A percentile compares a stretch with the other conserved stretches of the same genome.
phyloP scores from a whole-genome alignment of 1,139 yeast species.

The Zygoascus meyerae region DNA sequence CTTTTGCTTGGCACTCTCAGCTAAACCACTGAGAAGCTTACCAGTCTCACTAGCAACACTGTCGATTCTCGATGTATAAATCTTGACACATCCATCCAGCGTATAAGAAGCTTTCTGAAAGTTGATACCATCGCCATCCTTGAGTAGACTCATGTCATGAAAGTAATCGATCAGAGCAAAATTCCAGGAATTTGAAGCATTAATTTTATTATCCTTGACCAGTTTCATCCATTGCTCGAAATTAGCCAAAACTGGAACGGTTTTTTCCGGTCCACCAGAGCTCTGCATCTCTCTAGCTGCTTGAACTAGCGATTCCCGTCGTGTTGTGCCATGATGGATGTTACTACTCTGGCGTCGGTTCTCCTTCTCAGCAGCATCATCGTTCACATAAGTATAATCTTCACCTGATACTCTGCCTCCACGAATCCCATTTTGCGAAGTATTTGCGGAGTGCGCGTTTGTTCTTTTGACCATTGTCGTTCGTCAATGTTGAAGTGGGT shows the following conservation, averaged over 20 bases:
- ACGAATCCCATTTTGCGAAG: constrained; percentile 1
- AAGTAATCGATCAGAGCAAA: constrained; percentile 85
- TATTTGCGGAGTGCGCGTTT: constrained; percentile 1
- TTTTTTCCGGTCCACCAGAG: constrained; percentile 5
- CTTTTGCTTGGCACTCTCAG: constrained; percentile 31
- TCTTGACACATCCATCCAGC: constrained; percentile 79
- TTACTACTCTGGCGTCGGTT: constrained; percentile 21
- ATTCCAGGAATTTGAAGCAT: constrained; percentile 62
- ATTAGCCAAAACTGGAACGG: constrained; percentile 43
- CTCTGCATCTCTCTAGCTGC: constrained; percentile 22
- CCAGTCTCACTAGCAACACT: constrained; percentile 92
- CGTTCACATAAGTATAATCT: constrained; percentile 20
- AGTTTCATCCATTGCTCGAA: constrained; percentile 88
- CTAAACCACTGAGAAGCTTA: constrained; percentile 68
- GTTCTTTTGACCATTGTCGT: constrained; percentile 6
- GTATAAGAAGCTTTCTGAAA: constrained; percentile 78
- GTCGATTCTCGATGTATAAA: constrained; percentile 81
- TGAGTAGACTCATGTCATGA: constrained; percentile 57
- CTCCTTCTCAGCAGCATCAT: constrained; percentile 30
- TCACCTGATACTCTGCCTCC: no score
- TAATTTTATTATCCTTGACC: constrained; percentile 70
- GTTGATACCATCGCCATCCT: constrained; percentile 58
- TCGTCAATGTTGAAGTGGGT: background rate
- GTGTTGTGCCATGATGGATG: constrained; percentile 13
- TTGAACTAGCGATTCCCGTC: constrained; percentile 16